Evolutionary conservation across 2,329 filamentous ascomycete species (phyloP).

Genomic region (Cladosporium sp.): DNA sequence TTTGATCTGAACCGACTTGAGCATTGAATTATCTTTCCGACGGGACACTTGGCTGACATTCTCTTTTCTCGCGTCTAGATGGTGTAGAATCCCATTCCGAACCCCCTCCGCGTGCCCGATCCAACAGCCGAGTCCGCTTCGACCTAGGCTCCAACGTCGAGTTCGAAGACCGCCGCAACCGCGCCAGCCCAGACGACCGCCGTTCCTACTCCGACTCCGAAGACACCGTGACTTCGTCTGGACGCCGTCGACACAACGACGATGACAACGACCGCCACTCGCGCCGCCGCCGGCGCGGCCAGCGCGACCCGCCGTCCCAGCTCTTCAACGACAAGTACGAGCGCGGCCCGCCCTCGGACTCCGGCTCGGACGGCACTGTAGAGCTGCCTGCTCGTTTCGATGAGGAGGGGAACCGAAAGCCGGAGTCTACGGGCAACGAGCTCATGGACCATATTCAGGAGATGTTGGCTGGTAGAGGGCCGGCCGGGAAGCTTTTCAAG

Average conservation of each 20-base stretch:
- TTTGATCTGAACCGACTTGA: slow-evolving; percentile 9
- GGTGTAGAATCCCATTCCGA: slow-evolving; percentile 20
- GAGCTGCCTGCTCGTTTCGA: slow-evolving; percentile 34
- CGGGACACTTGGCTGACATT: slow-evolving; percentile 6
- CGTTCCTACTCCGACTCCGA: slow-evolving; percentile 11
- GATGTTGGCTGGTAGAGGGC: slow-evolving; percentile 2
- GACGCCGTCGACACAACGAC: slow-evolving; percentile 29
- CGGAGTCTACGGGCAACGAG: slow-evolving; percentile 20
- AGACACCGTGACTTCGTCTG: background rate
- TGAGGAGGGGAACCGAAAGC: slow-evolving; percentile 27
- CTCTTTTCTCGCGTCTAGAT: slow-evolving; percentile 17
- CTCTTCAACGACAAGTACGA: slow-evolving; percentile 26
- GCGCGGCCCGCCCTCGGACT: slow-evolving; percentile 9
- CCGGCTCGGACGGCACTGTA: slow-evolving; percentile 20
- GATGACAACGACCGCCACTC: slow-evolving; percentile 42
- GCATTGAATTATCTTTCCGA: background rate
- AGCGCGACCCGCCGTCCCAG: slow-evolving; percentile 43
- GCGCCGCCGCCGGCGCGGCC: slow-evolving; percentile 33
- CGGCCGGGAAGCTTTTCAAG: slow-evolving; percentile 9
- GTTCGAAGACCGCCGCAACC: slow-evolving; percentile 20
- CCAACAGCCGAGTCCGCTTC: slow-evolving; percentile 27
- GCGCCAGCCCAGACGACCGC: slow-evolving; percentile 14
- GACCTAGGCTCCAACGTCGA: slow-evolving; percentile 26
- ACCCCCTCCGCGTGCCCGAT: slow-evolving; percentile 17
- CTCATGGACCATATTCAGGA: slow-evolving; percentile 8